Evolutionary conservation across 1,284 basidiomycete genomes (phyloP).

Genomic region (Vanrija sp.): DNA sequence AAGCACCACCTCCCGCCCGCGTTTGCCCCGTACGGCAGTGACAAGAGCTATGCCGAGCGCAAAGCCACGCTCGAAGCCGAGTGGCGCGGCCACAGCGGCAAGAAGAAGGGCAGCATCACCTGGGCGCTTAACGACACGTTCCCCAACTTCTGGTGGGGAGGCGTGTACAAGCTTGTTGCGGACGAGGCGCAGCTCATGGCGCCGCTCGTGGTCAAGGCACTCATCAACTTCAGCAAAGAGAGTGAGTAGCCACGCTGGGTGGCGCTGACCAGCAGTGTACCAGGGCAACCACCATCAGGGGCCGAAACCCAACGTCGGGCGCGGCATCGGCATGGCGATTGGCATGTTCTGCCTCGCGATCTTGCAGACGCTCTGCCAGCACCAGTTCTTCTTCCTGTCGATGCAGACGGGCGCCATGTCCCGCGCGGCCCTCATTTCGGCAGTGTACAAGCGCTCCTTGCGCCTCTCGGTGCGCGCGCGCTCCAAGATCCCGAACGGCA

Average conservation of each 20-base stretch:
- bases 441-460: slow-evolving; percentile 69
- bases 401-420: slow-evolving; percentile 67
- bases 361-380: slow-evolving; percentile 58
- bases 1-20: slow-evolving; percentile 17
- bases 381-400: slow-evolving; percentile 74
- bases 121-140: slow-evolving; percentile 71
- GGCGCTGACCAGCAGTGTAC: slow-evolving; percentile 33
- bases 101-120: slow-evolving; percentile 56
- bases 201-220: slow-evolving; percentile 62
- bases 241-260: slow-evolving; percentile 44
- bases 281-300: slow-evolving; percentile 30
- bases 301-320: slow-evolving; percentile 55
- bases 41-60: slow-evolving; percentile 5
- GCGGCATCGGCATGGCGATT: slow-evolving; percentile 66
- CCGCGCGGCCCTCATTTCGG: slow-evolving; percentile 67
- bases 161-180: slow-evolving; percentile 49
- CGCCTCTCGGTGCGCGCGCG: slow-evolving; percentile 64
- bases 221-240: slow-evolving; percentile 65
- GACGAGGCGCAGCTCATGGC: slow-evolving; percentile 59
- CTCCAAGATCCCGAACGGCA: slow-evolving; percentile 61
- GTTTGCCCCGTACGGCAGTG: slow-evolving; percentile 9
- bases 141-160: slow-evolving; percentile 61
- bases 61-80: slow-evolving; percentile 25
- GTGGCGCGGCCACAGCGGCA: slow-evolving; percentile 37
- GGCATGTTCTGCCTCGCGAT: slow-evolving; percentile 65